Base-by-base conservation (phyloP, 805 yeast genomes). In the Danielia oregonensis region DNA sequence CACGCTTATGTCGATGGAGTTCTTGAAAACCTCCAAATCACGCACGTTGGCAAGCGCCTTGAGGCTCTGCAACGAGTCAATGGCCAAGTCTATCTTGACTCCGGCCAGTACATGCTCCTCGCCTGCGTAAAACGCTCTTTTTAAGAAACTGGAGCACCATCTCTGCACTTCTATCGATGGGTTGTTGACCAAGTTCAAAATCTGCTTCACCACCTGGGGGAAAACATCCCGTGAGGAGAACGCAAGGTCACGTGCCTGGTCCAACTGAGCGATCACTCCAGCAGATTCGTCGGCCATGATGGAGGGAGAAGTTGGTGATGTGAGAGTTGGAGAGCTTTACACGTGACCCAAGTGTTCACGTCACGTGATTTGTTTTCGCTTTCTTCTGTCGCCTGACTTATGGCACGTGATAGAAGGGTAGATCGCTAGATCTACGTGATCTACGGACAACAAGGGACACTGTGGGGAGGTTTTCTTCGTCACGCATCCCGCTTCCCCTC, bases 201-300 rank as follows among this genome's bases (percentile, higher is more conserved):
- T 61, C 33, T 65, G 71, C 26, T 70, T 64, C n/a, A 70, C 53
- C 23, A 67, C 70, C 42, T 63, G 69, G 5, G 68, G 64, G 40
- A 62, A 60, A n/a, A 59, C 52, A 21, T 51, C 55, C 5, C 46
- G 46, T 32, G 49, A 54, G 14, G 57, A 38, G 25, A 57, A 49
- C 4, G 70, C 70, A 31, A 61, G 49, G 16, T 52, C 50, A 19
- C 57, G 54, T 9, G 73, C 73, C 45, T 64, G 66, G 36, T 63
- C 51, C 13, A 67, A 52, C 39, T 63, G 69, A 26, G 39, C 51
- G 27, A 55, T 40, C 23, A 55, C 46, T 15, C 44, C 41, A 4
- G 33, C 39, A 17, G 46, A 25, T 17, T 42, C 47, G 35, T 46
- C 48, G 28, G 24, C 36, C 46, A 44, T 44, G 32, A 2, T 30